Evolutionary conservation across 805 yeast genomes (phyloP), one percentile per base, ranked within the genome.

Genomic region (Kodamaea kaohsiungensis): DNA sequence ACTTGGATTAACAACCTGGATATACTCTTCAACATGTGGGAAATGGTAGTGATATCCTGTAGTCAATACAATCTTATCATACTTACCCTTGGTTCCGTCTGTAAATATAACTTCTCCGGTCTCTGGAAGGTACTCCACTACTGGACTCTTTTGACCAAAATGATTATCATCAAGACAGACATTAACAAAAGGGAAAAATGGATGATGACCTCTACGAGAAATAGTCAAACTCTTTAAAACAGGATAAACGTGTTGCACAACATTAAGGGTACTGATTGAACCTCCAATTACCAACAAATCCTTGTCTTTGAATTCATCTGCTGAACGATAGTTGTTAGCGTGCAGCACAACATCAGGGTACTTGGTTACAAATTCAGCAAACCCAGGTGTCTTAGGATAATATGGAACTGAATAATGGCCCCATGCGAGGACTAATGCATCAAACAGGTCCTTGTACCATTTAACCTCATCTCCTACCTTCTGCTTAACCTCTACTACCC

Each of bases 331-430:
- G 38, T 76, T 68, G 56, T 84, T 84, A 7, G 91, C 78, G 66
- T 88, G 93, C 2, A 72, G 58, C 1, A 87, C 67, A 1, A 79
- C 71, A 1, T 69, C 76, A 0, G 88, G 87, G 57, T 65, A 69
- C 46, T 65, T 60, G 9, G 59, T 59, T 47, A 68, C 65, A 79
- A 81, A 85, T 52, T 76, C 78, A 10, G 70, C 65, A 22, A 88
- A 62, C 0, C 91, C 91, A 1, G 68, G 65, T 45, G 79, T 75
- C 17, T 75, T 69, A 1, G 95, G 93, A 48, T 82, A 67, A 58
- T 63, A 76, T 0, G 95, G 93, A 25, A 79, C 72, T 46, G 85
- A 81, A 65, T 79, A 86, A 55, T 83, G 84, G 1, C 95, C 95
- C 7, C 81, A 71, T 6, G 90, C 87, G 8, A 86, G 66, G 2